Evolutionary conservation across 345 rosid species (phyloP).

Genomic region (Salix purpurea): DNA sequence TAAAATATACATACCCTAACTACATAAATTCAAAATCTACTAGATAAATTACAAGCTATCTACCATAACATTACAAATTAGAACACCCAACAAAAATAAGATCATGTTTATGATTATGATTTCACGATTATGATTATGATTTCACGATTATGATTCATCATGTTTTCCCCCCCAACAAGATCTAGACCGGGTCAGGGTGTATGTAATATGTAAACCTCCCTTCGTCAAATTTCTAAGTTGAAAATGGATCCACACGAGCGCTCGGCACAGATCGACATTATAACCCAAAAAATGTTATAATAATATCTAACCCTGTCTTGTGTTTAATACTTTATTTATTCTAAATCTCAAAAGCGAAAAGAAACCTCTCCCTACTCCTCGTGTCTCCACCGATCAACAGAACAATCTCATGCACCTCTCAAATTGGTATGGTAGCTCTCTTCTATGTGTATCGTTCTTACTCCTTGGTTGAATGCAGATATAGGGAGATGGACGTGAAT

Average conservation of each 20-base stretch:
- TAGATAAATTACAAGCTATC: no score
- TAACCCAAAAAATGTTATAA: background rate
- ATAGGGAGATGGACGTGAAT: constrained; percentile 46
- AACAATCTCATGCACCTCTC: background rate
- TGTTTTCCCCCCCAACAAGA: constrained; percentile 2
- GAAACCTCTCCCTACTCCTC: background rate
- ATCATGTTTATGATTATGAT: no score
- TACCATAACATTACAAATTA: no score
- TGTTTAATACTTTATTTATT: background rate
- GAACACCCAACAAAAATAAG: no score
- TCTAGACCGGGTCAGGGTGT: no score
- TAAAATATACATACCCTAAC: no score
- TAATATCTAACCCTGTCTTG: background rate
- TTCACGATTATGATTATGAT: no score
- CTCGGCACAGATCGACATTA: constrained; percentile 13
- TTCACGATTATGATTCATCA: background rate
- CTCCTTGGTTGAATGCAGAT: constrained; percentile 38
- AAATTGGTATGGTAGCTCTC: background rate
- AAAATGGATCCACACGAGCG: constrained; percentile 23
- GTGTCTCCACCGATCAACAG: background rate
- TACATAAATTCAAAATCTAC: no score
- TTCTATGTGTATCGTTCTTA: background rate
- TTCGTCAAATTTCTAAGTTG: background rate
- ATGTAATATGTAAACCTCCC: no score
- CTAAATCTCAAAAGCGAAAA: background rate